Evolutionary conservation across 2,329 filamentous ascomycete species (phyloP).

Genomic region (Bipolaris zeicola): DNA sequence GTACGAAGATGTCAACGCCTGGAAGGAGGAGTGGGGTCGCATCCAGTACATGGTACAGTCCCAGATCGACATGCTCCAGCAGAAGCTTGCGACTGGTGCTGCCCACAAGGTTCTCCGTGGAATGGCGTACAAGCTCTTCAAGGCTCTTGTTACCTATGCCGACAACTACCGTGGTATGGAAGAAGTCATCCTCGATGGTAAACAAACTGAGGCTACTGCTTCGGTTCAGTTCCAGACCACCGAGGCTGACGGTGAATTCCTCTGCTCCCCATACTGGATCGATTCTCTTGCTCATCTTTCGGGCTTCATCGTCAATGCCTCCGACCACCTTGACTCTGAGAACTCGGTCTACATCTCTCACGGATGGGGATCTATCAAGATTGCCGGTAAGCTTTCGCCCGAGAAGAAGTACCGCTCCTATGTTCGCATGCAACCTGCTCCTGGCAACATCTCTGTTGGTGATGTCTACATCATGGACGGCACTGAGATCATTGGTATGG

Average conservation of each 20-base stretch:
- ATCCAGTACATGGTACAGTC: slow-evolving; percentile 64
- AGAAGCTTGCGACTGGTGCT: slow-evolving; percentile 67
- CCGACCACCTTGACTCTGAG: slow-evolving; percentile 63
- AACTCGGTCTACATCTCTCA: slow-evolving; percentile 67
- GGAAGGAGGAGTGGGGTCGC: slow-evolving; percentile 69
- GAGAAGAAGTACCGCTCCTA: slow-evolving; percentile 64
- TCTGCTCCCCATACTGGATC: slow-evolving; percentile 65
- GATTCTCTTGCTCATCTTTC: slow-evolving; percentile 63
- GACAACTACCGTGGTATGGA: slow-evolving; percentile 63
- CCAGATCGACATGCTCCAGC: slow-evolving; percentile 68
- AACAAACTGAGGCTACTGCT: slow-evolving; percentile 61
- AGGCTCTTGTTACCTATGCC: slow-evolving; percentile 62
- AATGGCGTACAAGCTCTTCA: slow-evolving; percentile 77
- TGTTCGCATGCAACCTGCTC: slow-evolving; percentile 65
- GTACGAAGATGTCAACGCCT: slow-evolving; percentile 65
- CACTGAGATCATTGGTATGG: slow-evolving; percentile 63
- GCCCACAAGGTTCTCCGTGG: slow-evolving; percentile 76
- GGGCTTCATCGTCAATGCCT: slow-evolving; percentile 66
- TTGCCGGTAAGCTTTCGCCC: slow-evolving; percentile 58
- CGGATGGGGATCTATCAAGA: slow-evolving; percentile 65
- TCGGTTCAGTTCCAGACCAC: slow-evolving; percentile 61
- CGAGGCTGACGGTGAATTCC: slow-evolving; percentile 60
- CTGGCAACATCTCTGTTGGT: slow-evolving; percentile 61
- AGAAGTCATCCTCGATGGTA: slow-evolving; percentile 63
- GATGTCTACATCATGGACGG: slow-evolving; percentile 66